Conservation (phyloP, 805 yeast species). For the Starmera amethionina region DNA sequence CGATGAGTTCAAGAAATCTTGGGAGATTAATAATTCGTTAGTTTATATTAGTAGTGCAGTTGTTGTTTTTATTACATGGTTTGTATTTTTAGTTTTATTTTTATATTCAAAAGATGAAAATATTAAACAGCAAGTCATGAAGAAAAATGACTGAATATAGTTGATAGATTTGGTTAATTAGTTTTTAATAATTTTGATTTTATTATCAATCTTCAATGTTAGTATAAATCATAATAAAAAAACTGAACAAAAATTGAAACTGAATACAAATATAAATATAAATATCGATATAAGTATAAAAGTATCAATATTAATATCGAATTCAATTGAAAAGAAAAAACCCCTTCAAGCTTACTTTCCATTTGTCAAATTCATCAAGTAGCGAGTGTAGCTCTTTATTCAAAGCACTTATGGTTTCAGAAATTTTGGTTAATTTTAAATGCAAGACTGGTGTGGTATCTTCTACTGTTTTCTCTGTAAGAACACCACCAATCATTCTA, state of each 20-base stretch:
- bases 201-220: not conserved
- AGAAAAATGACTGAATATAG: not conserved
- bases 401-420: slow-evolving; percentile 23
- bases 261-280: too few species aligned
- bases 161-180: not conserved
- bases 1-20: slow-evolving; percentile 88
- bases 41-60: slow-evolving; percentile 69
- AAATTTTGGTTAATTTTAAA: slow-evolving; percentile 42
- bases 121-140: not conserved
- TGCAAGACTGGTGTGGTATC: slow-evolving; percentile 59
- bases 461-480: slow-evolving; percentile 74
- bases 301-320: too few species aligned
- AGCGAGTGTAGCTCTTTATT: slow-evolving; percentile 23
- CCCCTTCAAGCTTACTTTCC: slow-evolving; percentile 21
- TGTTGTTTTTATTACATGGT: slow-evolving; percentile 68
- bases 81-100: slow-evolving; percentile 63
- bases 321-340: too few species aligned
- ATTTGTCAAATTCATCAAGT: slow-evolving; percentile 29
- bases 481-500: slow-evolving; percentile 90
- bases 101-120: slow-evolving; percentile 15
- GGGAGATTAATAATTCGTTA: slow-evolving; percentile 92
- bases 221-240: not conserved
- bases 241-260: not conserved
- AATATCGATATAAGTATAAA: too few species aligned
- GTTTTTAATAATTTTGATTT: not conserved